Evolutionary conservation across 495 filamentous ascomycete genomes (phyloP), one percentile per base, ranked within the genome.

Genomic region (Choiromyces venosus): DNA sequence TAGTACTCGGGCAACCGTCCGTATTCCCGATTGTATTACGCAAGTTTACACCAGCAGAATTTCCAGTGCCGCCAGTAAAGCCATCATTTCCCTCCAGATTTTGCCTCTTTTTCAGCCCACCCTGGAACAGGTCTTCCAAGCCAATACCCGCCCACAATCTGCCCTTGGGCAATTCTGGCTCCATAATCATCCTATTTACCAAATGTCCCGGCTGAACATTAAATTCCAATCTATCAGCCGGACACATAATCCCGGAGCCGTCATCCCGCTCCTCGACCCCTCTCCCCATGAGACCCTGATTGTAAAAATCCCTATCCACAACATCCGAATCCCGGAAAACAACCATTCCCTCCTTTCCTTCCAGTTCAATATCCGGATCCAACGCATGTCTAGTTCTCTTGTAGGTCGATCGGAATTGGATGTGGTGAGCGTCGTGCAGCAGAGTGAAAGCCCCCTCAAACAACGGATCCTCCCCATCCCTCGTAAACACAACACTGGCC

Each of bases 381-480:
- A 89, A 84, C 1, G 82, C 82, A 73, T 92, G 89, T 78, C 88
- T 88, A 69, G 92, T 96, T 76, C 88, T 86, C 79, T 87, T 85
- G 78, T 95, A 99, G 46, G 88, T 90, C 38, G 87, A 87, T 71
- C 87, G 86, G 70, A 93, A 85, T 76, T 97, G 93, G 37, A 99
- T 85, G 83, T 99, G 94, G 79, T 99, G 94, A 74, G 93, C 89
- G 81, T 97, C 89, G 42, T 89, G 86, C 74, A 89, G 81, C 25
- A 98, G 82, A 66, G 90, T 89, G 83, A 99, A 98, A 4, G 91
- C 91, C 37, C 96, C 95, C 82, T 97, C 92, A 74, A 99, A 98
- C 10, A 97, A 82, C 37, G 95, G 96, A 44, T 87, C 79, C 25
- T 83, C 75, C 4, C 95, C 95, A 84, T 99, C 95, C 75, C 85